These are phyloP conservation scores for Nakazawaea ishiwadae DNA, from an alignment of 805 yeast species.

Conservation along the genomic window DNA sequence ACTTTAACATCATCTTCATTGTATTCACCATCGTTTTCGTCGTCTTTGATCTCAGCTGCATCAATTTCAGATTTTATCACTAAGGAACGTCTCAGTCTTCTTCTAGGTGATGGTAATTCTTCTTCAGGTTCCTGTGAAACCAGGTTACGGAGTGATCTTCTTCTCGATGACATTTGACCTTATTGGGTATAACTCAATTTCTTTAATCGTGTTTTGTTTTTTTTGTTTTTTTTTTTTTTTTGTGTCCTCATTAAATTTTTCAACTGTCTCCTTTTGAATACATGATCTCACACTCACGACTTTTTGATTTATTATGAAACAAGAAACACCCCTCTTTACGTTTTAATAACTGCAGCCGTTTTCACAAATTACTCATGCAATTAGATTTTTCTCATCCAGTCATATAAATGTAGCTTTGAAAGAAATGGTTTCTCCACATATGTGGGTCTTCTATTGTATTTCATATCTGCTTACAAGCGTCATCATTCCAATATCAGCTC, in stretches of 20 bases:
- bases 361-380: no score
- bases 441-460: no score
- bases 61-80: conserved; percentile 15
- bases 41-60: conserved; percentile 14
- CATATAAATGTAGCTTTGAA: no score
- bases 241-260: not conserved
- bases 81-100: conserved; percentile 2
- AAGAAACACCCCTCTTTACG: no score
- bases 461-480: no score
- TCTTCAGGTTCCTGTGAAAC: not conserved
- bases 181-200: not conserved
- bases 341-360: no score
- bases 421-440: no score
- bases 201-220: not conserved
- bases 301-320: no score
- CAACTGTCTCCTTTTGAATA: no score
- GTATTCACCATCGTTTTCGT: conserved; percentile 17
- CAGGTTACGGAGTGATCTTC: conserved; percentile 7
- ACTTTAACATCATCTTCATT: conserved; percentile 24
- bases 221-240: not conserved
- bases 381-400: no score
- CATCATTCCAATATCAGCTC: no score
- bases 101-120: not conserved
- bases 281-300: no score
- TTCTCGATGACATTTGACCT: conserved; percentile 3